A percentile compares a stretch with the other conserved stretches of the same genome.
Evolutionary conservation across 352 stramenopile species (phyloP).

Genomic region (Pythium oligandrum): DNA sequence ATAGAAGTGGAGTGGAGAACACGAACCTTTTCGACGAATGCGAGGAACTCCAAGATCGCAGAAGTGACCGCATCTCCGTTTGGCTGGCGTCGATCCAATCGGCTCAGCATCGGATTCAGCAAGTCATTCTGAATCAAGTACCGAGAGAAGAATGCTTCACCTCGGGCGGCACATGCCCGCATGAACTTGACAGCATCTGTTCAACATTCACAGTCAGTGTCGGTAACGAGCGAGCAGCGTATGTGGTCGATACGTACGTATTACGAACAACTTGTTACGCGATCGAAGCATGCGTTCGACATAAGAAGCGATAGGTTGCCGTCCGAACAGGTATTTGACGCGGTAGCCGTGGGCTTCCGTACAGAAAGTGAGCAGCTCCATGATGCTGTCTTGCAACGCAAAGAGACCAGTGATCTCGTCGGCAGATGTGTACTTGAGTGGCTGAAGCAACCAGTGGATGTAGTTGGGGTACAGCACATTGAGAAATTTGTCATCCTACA

Average conservation of each 20-base stretch:
- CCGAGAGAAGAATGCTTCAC: conserved; percentile 78
- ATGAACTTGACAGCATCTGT: conserved; percentile 79
- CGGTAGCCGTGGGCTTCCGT: conserved; percentile 81
- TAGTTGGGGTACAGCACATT: conserved; percentile 86
- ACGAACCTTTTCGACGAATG: conserved; percentile 71
- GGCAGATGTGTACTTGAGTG: conserved; percentile 56
- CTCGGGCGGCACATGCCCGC: conserved; percentile 58
- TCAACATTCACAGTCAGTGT: conserved; percentile 1
- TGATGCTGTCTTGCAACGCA: conserved; percentile 74
- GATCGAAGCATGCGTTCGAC: conserved; percentile 69
- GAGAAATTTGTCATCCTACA: conserved; percentile 82
- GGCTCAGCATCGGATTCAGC: conserved; percentile 47
- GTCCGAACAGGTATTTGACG: conserved; percentile 84
- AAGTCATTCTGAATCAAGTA: conserved; percentile 79
- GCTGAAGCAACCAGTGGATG: conserved; percentile 81
- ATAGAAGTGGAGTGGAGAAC: not conserved
- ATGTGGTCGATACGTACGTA: conserved; percentile 40
- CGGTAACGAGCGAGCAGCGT: not conserved
- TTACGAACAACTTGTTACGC: conserved; percentile 82
- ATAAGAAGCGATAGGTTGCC: conserved; percentile 70
- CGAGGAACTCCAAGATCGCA: conserved; percentile 66
- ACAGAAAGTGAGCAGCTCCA: conserved; percentile 84
- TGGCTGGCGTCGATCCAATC: conserved; percentile 41
- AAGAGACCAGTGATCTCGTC: conserved; percentile 53
- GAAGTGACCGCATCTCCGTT: conserved; percentile 64